Conservation (phyloP, 2,329 filamentous ascomycete genomes). For the Lachnellula subtilissima region DNA sequence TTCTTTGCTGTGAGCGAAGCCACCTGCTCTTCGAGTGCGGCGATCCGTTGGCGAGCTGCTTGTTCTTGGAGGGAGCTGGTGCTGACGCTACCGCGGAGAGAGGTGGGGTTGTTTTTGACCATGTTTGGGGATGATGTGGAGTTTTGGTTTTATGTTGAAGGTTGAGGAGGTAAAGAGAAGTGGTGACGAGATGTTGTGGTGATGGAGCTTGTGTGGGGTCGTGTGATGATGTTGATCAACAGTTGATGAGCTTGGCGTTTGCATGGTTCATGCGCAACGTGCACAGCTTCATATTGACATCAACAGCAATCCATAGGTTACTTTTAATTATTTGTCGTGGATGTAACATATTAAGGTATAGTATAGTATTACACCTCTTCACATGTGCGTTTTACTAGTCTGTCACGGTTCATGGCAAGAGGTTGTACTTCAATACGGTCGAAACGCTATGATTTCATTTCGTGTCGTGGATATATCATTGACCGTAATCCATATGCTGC, state of each 20-base stretch:
- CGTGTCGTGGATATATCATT: background rate
- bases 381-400: too few species aligned
- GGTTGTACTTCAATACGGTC: background rate
- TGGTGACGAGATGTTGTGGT: background rate
- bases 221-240: too few species aligned
- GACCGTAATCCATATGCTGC: background rate
- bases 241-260: too few species aligned
- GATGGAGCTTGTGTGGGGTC: too few species aligned
- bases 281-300: background rate
- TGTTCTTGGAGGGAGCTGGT: constrained; percentile 18
- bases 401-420: too few species aligned
- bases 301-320: too few species aligned
- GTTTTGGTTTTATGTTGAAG: too few species aligned
- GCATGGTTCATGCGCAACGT: background rate
- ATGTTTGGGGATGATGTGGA: constrained; percentile 10
- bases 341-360: too few species aligned
- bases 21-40: constrained; percentile 15
- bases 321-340: too few species aligned
- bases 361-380: too few species aligned
- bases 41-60: constrained; percentile 13
- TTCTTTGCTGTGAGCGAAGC: background rate
- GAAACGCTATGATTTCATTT: background rate
- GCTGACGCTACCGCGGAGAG: constrained; percentile 20
- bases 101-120: constrained; percentile 23
- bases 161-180: background rate